Conservation (phyloP, 139 green algal species). For the Tetratostichococcus sp. region DNA sequence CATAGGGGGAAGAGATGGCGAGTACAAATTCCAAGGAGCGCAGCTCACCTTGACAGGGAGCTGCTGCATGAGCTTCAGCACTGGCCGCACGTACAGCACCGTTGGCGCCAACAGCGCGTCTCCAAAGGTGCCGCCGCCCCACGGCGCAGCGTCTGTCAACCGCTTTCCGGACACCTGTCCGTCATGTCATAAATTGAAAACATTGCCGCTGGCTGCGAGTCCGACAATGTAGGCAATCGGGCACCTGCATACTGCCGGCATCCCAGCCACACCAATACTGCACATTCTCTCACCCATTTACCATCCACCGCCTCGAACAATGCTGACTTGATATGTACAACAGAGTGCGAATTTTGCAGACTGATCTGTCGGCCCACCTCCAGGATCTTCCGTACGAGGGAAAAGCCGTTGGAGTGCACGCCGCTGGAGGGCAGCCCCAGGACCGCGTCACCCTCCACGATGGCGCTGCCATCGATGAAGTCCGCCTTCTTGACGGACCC, state of each 20-base stretch:
- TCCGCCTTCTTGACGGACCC: slow-evolving; percentile 90
- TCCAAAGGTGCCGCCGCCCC: slow-evolving; percentile 56
- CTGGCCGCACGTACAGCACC: slow-evolving; percentile 54
- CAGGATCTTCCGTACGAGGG: slow-evolving; percentile 83
- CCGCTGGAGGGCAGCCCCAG: slow-evolving; percentile 79
- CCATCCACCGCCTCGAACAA: no score
- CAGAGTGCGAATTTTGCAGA: no score
- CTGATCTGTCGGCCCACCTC: slow-evolving; percentile 22
- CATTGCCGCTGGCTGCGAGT: no score
- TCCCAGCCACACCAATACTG: no score
- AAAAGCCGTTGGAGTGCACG: slow-evolving; percentile 97
- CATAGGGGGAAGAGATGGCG: no score
- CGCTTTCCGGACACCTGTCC: slow-evolving; percentile 54
- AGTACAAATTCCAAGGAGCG: no score
- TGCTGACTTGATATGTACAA: no score
- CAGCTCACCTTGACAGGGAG: slow-evolving; percentile 47
- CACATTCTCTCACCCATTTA: no score
- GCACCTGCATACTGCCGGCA: no score
- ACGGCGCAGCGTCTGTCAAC: slow-evolving; percentile 60
- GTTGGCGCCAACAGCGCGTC: slow-evolving; percentile 66
- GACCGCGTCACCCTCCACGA: slow-evolving; percentile 81
- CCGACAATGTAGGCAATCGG: no score
- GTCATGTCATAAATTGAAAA: background rate
- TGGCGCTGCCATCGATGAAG: slow-evolving; percentile 84
- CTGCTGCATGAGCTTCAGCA: slow-evolving; percentile 49